Base-by-base conservation (phyloP, 2,329 filamentous ascomycete genomes). In the Periconia sp. region DNA sequence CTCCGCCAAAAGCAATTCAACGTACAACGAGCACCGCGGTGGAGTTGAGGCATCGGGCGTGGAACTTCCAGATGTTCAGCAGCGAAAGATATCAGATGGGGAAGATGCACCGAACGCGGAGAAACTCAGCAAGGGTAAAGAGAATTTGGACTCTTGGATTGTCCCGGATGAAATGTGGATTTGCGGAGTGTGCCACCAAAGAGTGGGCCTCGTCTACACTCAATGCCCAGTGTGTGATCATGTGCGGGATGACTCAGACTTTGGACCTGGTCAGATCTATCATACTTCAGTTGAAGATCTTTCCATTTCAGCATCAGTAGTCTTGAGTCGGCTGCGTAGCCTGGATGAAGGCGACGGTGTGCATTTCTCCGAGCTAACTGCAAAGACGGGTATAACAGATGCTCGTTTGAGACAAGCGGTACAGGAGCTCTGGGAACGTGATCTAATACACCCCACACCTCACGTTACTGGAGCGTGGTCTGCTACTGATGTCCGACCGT, bases 1-100 rank as follows among this genome's bases (percentile, higher is more conserved):
- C 13, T 46, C 53, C 18, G 46, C 43, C 42, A 20, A 54, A 19
- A 46, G 17, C 27, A 46, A 46, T 33, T 7, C 44, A 6, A 31
- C 44, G 15, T 33, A 33, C 30, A 35, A 17, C 5, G 44, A 31
- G 18, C 30, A 46, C 27, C 44, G 44, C 7, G 35, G 20, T 19
- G 23, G 19, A 15, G 11, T 17, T n/a, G 20, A 46, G 18, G 14
- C 42, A 19, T 23, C 42, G 9, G 20, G 20, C 14, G 27, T 11
- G 6, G 8, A 42, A 18, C 41, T 11, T 42, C 10, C 41, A 42
- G 41, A 42, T 11, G 23, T 8, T 11, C 15, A n/a, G 33, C 15
- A 37, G 33, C 3, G 6, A 37, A 13, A 11, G 33, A 37, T 37
- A 27, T 8, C 23, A 27, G 33, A 37, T 11, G 33, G 15, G 5